Evolutionary conservation across 306 rosid species (phyloP), one percentile per base, ranked within the genome.

Genomic region (Pyrus bretschneideri): DNA sequence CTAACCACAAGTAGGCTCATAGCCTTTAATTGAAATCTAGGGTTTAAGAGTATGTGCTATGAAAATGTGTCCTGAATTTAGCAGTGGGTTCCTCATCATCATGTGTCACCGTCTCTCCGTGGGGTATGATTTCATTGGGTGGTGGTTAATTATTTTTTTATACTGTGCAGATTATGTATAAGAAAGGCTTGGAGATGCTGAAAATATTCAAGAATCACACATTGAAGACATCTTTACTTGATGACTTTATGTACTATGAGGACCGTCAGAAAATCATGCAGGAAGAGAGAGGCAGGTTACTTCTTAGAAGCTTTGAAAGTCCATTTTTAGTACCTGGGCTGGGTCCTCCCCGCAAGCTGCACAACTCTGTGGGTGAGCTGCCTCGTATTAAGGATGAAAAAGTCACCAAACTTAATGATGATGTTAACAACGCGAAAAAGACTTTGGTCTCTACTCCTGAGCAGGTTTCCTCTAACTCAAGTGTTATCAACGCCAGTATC

Each of bases 191-290:
- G 83, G 98, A 91, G 82, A 90, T 94, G 93, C 80, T 94, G 80
- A 94, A 86, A 74, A 83, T 90, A 52, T 91, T 94, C 87, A 94
- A 90, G 85, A 89, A 77, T 54, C 89, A 90, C 64, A 25, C 83
- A n/a, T 22, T 86, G 85, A 94, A 87, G 94, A 90, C 94, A 42
- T 94, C 97, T 72, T 84, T 94, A 81, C 94, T 91, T 23, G 98
- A 94, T 58, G 98, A 94, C 77, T 90, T 94, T 22, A 79, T 90
- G 70, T 94, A 94, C 78, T 90, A 94, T 73, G 98, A 94, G 88
- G 85, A 89, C 73, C 98, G 98, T 57, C 94, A 94, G 81, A 94
- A 87, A 88, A 84, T 94, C 70, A 86, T 94, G 90, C 90, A 82
- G 85, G 98, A 91, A 71, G 96, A 89, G 86, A 94, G 88, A 84